Evolutionary conservation across 495 filamentous ascomycete genomes (phyloP), one percentile per base, ranked within the genome.

Genomic region (Penicillium malachiteum): DNA sequence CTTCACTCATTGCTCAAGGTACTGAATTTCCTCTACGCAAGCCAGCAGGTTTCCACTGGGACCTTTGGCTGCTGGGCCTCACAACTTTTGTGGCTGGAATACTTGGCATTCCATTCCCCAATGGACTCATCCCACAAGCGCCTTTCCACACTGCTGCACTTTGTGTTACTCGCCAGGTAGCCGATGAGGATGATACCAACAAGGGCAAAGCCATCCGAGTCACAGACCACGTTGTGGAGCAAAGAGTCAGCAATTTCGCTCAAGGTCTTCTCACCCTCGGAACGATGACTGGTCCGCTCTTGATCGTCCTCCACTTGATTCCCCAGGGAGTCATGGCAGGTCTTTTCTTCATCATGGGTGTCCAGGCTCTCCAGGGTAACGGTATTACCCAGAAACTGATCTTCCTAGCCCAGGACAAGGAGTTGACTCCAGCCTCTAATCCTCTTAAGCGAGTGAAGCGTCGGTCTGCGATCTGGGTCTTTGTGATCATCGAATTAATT

Each of bases 1-100:
- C 89, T 9, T 87, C 88, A 21, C 84, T 97, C 50, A 96, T 93
- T 44, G 91, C 91, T 7, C 93, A 97, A 71, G 93, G 89, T 42
- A 95, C 86, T 40, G 88, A 96, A 62, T 97, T 96, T 64, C 93
- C 93, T 1, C 82, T 97, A 17, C 81, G 81, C 11, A 97, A 97
- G 61, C 93, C 93, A 6, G 91, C 91, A 33, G 92, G 92, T 9
- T 97, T 97, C 68, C 92, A 96, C 76, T 97, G 92, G 92, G 92
- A 96, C 62, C 67, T 97, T 47, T 96, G 94, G 79, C 84, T 97
- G 30, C 84, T 97, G 1, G 93, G 93, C 12, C 74, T 91, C 11
- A 97, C 93, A 4, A 96, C 92, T 0, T 88, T 87, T 50, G 71
- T 96, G 14, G 87, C 87, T 13, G 93, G 92, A 7, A 72, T 97